Conservation (phyloP, 2,329 filamentous ascomycete species). For the Alternaria arbusti region DNA sequence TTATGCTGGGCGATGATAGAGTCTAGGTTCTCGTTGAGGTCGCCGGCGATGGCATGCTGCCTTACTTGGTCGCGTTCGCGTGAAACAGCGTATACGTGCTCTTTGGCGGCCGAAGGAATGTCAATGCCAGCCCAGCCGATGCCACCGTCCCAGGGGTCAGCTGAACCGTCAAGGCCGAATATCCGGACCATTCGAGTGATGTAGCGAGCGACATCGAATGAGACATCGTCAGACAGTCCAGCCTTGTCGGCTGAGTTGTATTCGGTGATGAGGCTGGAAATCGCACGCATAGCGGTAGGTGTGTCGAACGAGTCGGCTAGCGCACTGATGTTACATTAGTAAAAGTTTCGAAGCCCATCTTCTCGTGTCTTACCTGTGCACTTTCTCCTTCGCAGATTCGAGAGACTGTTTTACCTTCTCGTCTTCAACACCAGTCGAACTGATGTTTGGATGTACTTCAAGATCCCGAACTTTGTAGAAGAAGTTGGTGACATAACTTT, state of each 20-base stretch:
- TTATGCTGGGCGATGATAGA: conserved; percentile 50
- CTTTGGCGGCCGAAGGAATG: conserved; percentile 64
- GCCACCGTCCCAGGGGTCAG: conserved; percentile 49
- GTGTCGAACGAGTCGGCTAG: conserved; percentile 90
- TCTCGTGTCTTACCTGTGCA: conserved; percentile 52
- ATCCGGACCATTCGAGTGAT: conserved; percentile 83
- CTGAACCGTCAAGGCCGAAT: conserved; percentile 76
- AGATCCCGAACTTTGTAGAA: conserved; percentile 65
- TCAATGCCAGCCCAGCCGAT: conserved; percentile 72
- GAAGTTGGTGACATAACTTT: conserved; percentile 76
- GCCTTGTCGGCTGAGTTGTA: conserved; percentile 65
- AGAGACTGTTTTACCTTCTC: conserved; percentile 58
- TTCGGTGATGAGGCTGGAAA: conserved; percentile 77
- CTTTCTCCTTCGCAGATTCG: conserved; percentile 60
- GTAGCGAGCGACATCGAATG: conserved; percentile 71
- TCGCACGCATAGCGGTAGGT: conserved; percentile 75
- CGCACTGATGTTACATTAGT: conserved; percentile 50
- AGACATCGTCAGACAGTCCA: conserved; percentile 54
- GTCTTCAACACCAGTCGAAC: conserved; percentile 40
- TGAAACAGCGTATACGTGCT: conserved; percentile 66
- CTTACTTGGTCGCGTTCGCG: conserved; percentile 64
- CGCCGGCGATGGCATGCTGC: conserved; percentile 59
- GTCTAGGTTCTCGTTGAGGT: conserved; percentile 33
- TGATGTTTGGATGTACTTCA: conserved; percentile 44
- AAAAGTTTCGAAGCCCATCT: neutral